Base-by-base conservation (phyloP, 2,329 filamentous ascomycete species). In the Clarireedia paspali region DNA sequence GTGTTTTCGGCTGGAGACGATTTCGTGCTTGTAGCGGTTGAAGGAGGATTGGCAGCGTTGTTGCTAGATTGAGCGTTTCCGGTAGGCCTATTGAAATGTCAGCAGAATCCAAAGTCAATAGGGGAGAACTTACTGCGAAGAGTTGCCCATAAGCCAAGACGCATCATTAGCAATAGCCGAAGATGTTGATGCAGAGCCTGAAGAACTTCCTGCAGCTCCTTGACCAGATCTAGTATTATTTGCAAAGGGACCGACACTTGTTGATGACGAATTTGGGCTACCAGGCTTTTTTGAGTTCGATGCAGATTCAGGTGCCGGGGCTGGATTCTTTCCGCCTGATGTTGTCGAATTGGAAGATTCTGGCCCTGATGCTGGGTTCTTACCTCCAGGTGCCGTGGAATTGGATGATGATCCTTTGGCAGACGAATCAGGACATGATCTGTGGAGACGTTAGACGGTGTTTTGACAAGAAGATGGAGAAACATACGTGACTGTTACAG, bases 401-500 rank as follows among this genome's bases (percentile, higher is more conserved):
- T 40, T 54, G 15, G 24, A 42, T 23, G 45, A 26, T 26, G 50
- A 17, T 12, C n/a, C 10, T 9, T 30, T 54, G 38, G 34, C 6
- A 20, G 34, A 17, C 15, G 10, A 20, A 26, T 49, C 34, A n/a
- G 17, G 15, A 7, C 52, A 54, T 24, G 39, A 44, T 26, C 52
- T 54, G 7, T 30, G 23, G 23, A n/a, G 14, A 27, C 26, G 44
- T 54, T 49, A 54, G 52, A 42, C 7, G 23, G 27, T 17, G 15
- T 20, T 9, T 39, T 2, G 36, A 27, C 7, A 6, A 47, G 15
- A 44, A 15, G 30, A 42, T 24, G 10, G 5, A 40, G 17, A 24
- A 27, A 54, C 52, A 34, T 54, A 54, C 52, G 52, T 39, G 6
- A 53, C 30, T 47, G 42, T 47, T 9, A 49, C 34, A 39, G 52